Evolutionary conservation across 2,329 filamentous ascomycete genomes (phyloP).

Genomic region (Pseudogymnoascus sp.): DNA sequence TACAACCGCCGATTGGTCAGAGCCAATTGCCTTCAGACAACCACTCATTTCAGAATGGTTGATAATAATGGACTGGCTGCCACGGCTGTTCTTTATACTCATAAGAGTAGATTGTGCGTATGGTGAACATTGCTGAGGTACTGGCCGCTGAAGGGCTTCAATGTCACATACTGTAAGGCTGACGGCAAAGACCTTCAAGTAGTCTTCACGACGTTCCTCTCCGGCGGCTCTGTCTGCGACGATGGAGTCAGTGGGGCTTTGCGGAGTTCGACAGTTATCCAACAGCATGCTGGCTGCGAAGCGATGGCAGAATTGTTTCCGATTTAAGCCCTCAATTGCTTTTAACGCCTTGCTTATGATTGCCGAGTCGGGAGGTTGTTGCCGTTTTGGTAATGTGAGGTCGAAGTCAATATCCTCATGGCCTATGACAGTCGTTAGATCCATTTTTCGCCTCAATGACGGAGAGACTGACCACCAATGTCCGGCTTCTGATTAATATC

Average conservation of each 20-base stretch:
- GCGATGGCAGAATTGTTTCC: slow-evolving; percentile 27
- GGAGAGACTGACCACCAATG: neutral
- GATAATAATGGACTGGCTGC: slow-evolving; percentile 24
- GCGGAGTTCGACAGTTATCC: slow-evolving; percentile 27
- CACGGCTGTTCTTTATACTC: slow-evolving; percentile 31
- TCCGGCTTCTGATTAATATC: neutral
- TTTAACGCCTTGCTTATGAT: slow-evolving; percentile 2
- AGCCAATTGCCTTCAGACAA: slow-evolving; percentile 48
- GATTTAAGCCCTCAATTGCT: neutral
- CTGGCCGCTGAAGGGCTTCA: slow-evolving; percentile 40
- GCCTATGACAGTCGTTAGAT: neutral
- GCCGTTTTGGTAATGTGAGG: neutral
- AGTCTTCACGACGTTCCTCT: slow-evolving; percentile 33
- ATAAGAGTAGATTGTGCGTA: slow-evolving; percentile 30
- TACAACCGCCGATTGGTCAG: slow-evolving; percentile 52
- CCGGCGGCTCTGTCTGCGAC: slow-evolving; percentile 24
- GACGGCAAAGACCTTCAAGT: slow-evolving; percentile 52
- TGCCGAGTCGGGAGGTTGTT: neutral
- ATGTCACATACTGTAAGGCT: slow-evolving; percentile 59
- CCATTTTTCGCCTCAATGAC: neutral
- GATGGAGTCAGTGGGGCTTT: slow-evolving; percentile 17
- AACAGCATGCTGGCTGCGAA: slow-evolving; percentile 28
- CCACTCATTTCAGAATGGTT: slow-evolving; percentile 32
- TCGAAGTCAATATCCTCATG: slow-evolving; percentile 5
- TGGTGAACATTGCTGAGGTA: slow-evolving; percentile 44